These are phyloP conservation scores for Arthrobotrys musiformis DNA, from an alignment of 2,329 filamentous ascomycete species.

Conservation along the genomic window DNA sequence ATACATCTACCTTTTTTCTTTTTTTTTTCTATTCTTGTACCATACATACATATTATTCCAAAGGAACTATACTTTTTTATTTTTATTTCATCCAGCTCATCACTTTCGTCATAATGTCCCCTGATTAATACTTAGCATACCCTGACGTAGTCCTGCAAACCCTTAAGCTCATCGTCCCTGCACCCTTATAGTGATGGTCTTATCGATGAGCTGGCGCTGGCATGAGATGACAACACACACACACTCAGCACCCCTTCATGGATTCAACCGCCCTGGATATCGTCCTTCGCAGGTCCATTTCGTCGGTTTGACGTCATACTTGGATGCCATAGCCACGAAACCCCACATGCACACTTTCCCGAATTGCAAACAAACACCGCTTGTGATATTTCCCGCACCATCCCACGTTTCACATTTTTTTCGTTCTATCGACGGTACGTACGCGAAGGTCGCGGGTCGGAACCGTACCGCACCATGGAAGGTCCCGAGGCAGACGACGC, in stretches of 20 bases:
- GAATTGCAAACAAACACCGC: conserved; percentile 1
- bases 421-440: not conserved
- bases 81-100: not conserved
- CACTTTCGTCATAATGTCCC: not conserved
- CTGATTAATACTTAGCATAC: not conserved
- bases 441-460: conserved; percentile 17
- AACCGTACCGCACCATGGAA: conserved; percentile 22
- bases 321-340: conserved; percentile 3
- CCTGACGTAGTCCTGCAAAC: not conserved
- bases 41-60: conserved; percentile 3
- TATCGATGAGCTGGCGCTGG: conserved; percentile 17
- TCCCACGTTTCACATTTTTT: not conserved
- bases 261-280: conserved; percentile 9
- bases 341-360: conserved; percentile 8
- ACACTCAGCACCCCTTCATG: no score
- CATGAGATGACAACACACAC: conserved; percentile 44
- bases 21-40: conserved; percentile 25
- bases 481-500: conserved; percentile 12
- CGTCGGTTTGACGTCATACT: conserved; percentile 50
- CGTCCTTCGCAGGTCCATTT: conserved; percentile 1
- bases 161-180: not conserved
- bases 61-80: conserved; percentile 2
- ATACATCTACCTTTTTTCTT: conserved; percentile 11
- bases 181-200: not conserved
- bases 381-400: not conserved